Evolutionary conservation across 257 asterid species (phyloP).

Genomic region (Penstemon davidsonii): DNA sequence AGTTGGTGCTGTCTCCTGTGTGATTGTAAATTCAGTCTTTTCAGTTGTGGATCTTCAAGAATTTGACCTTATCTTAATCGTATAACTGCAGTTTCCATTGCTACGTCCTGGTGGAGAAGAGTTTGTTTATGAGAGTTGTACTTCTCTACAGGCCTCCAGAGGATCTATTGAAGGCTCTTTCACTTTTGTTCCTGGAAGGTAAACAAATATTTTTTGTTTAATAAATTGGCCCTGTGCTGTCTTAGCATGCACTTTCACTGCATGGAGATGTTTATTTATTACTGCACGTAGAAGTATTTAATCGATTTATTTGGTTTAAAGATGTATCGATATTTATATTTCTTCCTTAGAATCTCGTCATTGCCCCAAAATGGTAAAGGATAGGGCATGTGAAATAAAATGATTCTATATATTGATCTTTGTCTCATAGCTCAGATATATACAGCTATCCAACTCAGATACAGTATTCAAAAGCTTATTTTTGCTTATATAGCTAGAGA

Average conservation of each 20-base stretch:
- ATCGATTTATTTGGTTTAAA: slow-evolving; percentile 3
- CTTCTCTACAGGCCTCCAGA: slow-evolving; percentile 38
- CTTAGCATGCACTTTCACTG: background rate
- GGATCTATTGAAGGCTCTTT: slow-evolving; percentile 88
- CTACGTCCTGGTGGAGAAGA: slow-evolving; percentile 74
- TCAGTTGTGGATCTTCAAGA: slow-evolving; percentile 2
- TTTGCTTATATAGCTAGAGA: background rate
- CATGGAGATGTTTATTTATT: background rate
- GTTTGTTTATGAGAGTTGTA: slow-evolving; percentile 78
- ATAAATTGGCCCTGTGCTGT: slow-evolving; percentile 2
- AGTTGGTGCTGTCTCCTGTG: slow-evolving; percentile 8
- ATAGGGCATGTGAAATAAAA: too few relatives aligned
- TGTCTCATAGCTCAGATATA: background rate
- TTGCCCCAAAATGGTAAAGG: background rate
- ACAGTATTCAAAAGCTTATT: background rate
- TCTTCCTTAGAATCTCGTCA: background rate
- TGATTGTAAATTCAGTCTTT: slow-evolving; percentile 1
- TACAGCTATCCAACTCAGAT: background rate
- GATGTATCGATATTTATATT: slow-evolving; percentile 2
- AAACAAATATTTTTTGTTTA: slow-evolving; percentile 19
- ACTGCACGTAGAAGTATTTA: too few relatives aligned
- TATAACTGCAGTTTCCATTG: slow-evolving; percentile 69
- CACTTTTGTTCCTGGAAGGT: slow-evolving; percentile 97
- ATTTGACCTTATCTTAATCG: slow-evolving; percentile 26
- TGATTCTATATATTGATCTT: too few relatives aligned